Percentiles rank a stretch among this genome's conserved stretches.
Evolutionary conservation across 2,329 filamentous ascomycete genomes (phyloP).

Genomic region (Ceratocystis colombiana): DNA sequence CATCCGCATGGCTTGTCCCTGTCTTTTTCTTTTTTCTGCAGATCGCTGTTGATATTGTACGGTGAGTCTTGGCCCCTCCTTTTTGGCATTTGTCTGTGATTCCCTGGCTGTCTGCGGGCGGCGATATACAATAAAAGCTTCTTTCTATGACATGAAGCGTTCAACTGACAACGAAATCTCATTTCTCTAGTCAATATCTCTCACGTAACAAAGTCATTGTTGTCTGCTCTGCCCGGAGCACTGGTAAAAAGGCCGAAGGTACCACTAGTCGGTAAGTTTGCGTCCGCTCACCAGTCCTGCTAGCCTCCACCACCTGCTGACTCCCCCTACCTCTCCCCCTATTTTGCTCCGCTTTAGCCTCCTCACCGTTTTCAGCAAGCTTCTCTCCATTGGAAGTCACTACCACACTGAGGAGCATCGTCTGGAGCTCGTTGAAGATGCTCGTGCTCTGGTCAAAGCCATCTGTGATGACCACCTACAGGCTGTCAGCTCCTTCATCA

Average conservation of each 20-base stretch:
- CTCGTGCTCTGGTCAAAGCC: constrained; percentile 64
- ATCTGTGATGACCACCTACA: constrained; percentile 73
- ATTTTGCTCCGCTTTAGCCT: constrained; percentile 33
- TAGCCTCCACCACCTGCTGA: not conserved
- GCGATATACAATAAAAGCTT: too few relatives aligned
- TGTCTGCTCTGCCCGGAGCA: constrained; percentile 91
- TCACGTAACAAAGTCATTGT: constrained; percentile 68
- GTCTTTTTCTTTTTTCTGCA: constrained; percentile 25
- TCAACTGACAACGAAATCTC: not conserved
- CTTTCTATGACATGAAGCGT: too few relatives aligned
- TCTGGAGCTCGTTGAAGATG: constrained; percentile 49
- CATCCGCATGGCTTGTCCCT: not conserved
- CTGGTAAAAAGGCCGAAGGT: constrained; percentile 84
- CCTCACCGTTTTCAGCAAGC: constrained; percentile 49
- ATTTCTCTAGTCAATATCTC: constrained; percentile 34
- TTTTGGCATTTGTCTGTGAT: not conserved
- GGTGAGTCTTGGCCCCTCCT: constrained; percentile 30
- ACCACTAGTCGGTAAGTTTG: constrained; percentile 81
- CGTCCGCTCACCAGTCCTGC: constrained; percentile 6
- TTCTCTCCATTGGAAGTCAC: constrained; percentile 45
- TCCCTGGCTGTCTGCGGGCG: not conserved
- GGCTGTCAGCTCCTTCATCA: constrained; percentile 56
- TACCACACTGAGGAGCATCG: constrained; percentile 45
- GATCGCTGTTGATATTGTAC: constrained; percentile 39
- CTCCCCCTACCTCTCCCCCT: constrained; percentile 7